Evolutionary conservation across 805 yeast species (phyloP).

Genomic region (Pichia heedii): DNA sequence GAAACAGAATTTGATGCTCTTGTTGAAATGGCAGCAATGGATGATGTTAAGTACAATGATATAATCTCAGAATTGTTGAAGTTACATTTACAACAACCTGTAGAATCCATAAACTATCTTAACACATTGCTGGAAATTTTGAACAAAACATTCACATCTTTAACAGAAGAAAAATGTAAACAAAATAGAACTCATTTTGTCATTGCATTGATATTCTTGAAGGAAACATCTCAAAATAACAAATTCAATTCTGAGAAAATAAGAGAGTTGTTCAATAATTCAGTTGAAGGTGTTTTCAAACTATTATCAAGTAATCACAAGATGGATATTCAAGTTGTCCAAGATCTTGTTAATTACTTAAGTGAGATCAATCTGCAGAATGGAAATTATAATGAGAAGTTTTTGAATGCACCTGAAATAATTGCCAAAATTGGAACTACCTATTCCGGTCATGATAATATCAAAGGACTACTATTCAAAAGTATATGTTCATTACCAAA

Average conservation of each 20-base stretch:
- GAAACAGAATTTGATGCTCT: constrained; percentile 29
- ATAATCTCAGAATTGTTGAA: constrained; percentile 33
- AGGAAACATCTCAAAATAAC: not conserved
- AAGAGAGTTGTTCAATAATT: not conserved
- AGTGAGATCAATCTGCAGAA: not conserved
- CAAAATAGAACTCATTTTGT: not conserved
- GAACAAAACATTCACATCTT: not conserved
- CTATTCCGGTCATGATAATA: not conserved
- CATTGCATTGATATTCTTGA: not conserved
- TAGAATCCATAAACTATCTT: constrained; percentile 16
- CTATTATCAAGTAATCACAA: no score
- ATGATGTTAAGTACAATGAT: not conserved
- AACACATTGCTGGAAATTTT: constrained; percentile 3
- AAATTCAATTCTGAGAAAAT: not conserved
- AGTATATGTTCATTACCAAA: constrained; percentile 9
- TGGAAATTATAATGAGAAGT: not conserved
- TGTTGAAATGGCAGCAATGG: constrained; percentile 8
- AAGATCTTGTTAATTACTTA: constrained; percentile 2
- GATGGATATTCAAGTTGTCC: not conserved
- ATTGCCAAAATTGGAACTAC: constrained; percentile 9
- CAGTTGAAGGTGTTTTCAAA: no score
- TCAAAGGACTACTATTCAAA: constrained; percentile 13
- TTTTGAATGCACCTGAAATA: not conserved
- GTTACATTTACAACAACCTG: constrained; percentile 31
- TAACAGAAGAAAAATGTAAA: not conserved